phyloP scores from a whole-genome alignment of 1,139 yeast genomes.

The Pichia inconspicua region DNA sequence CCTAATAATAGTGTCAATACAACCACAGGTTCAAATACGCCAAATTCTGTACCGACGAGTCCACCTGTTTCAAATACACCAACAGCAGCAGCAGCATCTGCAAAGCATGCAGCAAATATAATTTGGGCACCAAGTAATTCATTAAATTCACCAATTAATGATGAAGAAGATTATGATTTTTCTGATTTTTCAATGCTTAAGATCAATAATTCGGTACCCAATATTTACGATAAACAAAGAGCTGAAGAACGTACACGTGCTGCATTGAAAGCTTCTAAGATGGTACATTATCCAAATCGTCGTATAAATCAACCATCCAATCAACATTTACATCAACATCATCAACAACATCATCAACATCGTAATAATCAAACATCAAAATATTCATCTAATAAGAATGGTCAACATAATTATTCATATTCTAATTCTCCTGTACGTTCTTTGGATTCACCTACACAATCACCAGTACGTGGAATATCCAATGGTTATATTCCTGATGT shows the following conservation, averaged over 20 bases:
- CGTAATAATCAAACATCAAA: background rate
- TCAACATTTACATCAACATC: slow-evolving; percentile 5
- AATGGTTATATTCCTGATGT: background rate
- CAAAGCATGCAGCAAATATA: slow-evolving; percentile 40
- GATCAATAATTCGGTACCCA: background rate
- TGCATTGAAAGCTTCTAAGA: slow-evolving; percentile 27
- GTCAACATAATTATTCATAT: background rate
- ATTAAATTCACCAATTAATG: slow-evolving; percentile 10
- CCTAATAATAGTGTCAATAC: slow-evolving; percentile 9
- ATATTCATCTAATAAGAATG: background rate
- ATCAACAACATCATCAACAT: background rate
- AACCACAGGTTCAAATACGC: background rate
- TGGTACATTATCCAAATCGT: slow-evolving; percentile 23
- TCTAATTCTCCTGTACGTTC: slow-evolving; percentile 1
- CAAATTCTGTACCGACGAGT: background rate
- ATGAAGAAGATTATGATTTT: background rate
- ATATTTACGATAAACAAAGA: background rate
- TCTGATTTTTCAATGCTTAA: background rate
- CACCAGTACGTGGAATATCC: background rate
- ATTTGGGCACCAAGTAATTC: slow-evolving; percentile 33
- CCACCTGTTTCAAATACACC: slow-evolving; percentile 8
- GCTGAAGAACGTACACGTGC: slow-evolving; percentile 12
- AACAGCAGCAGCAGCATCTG: slow-evolving; percentile 13
- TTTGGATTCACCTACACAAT: background rate
- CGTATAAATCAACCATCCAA: background rate